A percentile compares a stretch with the other conserved stretches of the same genome.
These are phyloP conservation scores for Verticillium isaacii DNA, from an alignment of 2,329 filamentous ascomycete genomes.

Conservation along the genomic window DNA sequence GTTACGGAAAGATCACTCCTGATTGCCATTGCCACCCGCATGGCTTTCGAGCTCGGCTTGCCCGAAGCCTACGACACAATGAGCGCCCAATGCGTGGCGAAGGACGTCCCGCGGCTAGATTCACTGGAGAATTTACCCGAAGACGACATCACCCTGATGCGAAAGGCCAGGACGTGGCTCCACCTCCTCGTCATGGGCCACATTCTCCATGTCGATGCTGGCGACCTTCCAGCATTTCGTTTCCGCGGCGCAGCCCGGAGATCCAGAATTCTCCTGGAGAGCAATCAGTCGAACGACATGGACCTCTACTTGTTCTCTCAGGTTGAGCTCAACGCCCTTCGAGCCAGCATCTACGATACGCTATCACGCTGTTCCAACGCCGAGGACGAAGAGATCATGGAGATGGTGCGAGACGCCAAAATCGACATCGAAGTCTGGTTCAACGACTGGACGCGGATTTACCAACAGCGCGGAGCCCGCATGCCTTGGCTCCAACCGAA, in stretches of 20 bases:
- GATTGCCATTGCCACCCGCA: slow-evolving; percentile 42
- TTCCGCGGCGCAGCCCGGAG: slow-evolving; percentile 38
- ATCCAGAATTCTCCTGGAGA: slow-evolving; percentile 37
- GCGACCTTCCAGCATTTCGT: slow-evolving; percentile 17
- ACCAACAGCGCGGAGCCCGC: slow-evolving; percentile 16
- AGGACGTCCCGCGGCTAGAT: background rate
- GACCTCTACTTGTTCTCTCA: slow-evolving; percentile 49
- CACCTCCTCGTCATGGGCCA: slow-evolving; percentile 47
- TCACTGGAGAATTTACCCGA: slow-evolving; percentile 15
- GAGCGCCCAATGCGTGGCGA: slow-evolving; percentile 14
- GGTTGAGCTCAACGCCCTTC: slow-evolving; percentile 32
- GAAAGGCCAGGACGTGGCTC: slow-evolving; percentile 44
- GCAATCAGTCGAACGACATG: slow-evolving; percentile 35
- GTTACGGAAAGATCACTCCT: slow-evolving; percentile 46
- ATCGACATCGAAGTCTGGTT: slow-evolving; percentile 46
- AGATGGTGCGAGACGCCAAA: slow-evolving; percentile 36
- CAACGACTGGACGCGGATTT: slow-evolving; percentile 26
- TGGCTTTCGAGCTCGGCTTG: slow-evolving; percentile 43
- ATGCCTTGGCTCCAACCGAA: slow-evolving; percentile 36
- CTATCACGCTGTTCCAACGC: slow-evolving; percentile 19
- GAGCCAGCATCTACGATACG: slow-evolving; percentile 29
- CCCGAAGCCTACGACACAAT: slow-evolving; percentile 36
- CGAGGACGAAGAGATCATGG: slow-evolving; percentile 28
- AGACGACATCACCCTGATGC: slow-evolving; percentile 24
- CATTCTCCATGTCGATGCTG: slow-evolving; percentile 38